Percentiles rank a stretch among this genome's conserved stretches.
Evolutionary conservation across 2,329 filamentous ascomycete genomes (phyloP).

Genomic region (Atkinsonella hypoxylon): DNA sequence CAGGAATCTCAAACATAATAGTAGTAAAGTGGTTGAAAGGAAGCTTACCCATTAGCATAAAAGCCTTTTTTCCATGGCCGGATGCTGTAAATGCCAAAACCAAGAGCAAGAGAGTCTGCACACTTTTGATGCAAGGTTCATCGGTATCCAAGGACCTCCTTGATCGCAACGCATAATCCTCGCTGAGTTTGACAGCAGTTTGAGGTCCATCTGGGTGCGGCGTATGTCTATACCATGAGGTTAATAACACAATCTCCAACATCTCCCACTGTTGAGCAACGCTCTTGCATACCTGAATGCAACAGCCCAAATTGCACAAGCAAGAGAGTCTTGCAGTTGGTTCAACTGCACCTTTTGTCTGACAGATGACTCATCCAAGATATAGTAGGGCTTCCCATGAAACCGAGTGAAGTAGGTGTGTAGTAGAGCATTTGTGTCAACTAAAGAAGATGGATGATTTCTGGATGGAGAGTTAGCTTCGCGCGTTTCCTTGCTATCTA

Average conservation of each 20-base stretch:
- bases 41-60: constrained; percentile 64
- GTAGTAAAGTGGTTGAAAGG: background rate
- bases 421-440: constrained; percentile 51
- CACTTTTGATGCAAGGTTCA: constrained; percentile 64
- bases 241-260: background rate
- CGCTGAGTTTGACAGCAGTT: constrained; percentile 53
- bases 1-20: no score
- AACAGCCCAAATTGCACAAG: constrained; percentile 48
- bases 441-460: constrained; percentile 31
- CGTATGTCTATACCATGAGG: constrained; percentile 41
- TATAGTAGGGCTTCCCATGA: constrained; percentile 71
- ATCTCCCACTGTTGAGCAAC: constrained; percentile 1
- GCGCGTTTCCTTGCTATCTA: background rate
- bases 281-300: constrained; percentile 41
- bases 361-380: constrained; percentile 65
- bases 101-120: constrained; percentile 66
- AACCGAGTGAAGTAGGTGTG: constrained; percentile 71
- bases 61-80: constrained; percentile 73
- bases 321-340: constrained; percentile 46
- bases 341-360: constrained; percentile 60
- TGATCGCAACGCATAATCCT: constrained; percentile 61
- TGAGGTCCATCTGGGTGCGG: constrained; percentile 55
- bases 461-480: constrained; percentile 16
- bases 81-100: constrained; percentile 64
- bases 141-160: constrained; percentile 64